A percentile compares a stretch with the other conserved stretches of the same genome.
phyloP scores from a whole-genome alignment of 192 early-diverging fungal species.

The Haplosporangium gracile region DNA sequence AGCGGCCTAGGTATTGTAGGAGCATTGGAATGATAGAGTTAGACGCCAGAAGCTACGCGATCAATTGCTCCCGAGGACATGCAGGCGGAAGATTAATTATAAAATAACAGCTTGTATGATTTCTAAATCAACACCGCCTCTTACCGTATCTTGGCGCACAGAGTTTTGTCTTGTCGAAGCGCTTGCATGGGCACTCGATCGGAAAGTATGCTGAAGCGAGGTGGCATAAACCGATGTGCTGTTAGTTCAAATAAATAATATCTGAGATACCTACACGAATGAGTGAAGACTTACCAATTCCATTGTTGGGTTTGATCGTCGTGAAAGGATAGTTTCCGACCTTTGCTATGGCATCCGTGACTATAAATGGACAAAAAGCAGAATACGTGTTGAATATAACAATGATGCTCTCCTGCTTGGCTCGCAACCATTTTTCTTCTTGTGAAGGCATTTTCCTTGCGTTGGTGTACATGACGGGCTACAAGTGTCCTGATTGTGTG shows the following conservation, averaged over 20 bases:
- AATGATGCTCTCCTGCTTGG: no score
- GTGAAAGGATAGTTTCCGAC: slow-evolving; percentile 90
- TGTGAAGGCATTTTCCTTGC: no score
- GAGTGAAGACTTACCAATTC: slow-evolving; percentile 58
- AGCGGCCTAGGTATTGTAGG: slow-evolving; percentile 60
- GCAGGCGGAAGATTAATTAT: not conserved
- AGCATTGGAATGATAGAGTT: no score
- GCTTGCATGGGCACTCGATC: slow-evolving; percentile 78
- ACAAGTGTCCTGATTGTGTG: no score
- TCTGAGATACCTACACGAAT: not conserved
- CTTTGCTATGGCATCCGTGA: slow-evolving; percentile 86
- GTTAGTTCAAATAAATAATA: not conserved
- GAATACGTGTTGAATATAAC: no score
- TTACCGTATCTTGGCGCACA: slow-evolving; percentile 84
- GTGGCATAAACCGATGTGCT: not conserved
- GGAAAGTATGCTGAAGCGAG: slow-evolving; percentile 69
- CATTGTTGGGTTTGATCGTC: slow-evolving; percentile 88
- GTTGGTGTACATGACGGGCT: no score
- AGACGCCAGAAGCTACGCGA: not conserved
- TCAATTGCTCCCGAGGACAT: not conserved
- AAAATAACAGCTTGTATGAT: no score
- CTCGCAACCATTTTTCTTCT: no score
- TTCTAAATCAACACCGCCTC: not conserved
- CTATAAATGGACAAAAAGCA: slow-evolving; percentile 29
- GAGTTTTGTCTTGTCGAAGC: slow-evolving; percentile 59